Evolutionary conservation across 139 green algal genomes (phyloP), one percentile per base, ranked within the genome.

Genomic region (Haematococcus lacustris): DNA sequence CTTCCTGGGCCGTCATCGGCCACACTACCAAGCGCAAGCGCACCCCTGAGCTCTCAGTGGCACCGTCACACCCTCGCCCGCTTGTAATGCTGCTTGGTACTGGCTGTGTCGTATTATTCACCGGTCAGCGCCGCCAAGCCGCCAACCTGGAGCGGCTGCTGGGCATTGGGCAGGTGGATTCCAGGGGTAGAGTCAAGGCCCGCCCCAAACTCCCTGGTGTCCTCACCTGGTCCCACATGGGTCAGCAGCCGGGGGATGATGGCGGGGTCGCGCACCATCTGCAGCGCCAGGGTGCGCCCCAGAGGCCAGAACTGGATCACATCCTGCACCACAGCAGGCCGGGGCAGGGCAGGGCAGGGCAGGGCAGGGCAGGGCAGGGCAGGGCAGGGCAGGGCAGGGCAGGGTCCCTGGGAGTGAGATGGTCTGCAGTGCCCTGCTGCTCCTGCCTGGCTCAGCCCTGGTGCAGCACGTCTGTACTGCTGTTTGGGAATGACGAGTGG

Each of bases 271-370:
- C 53, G 41, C 25, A 76, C 50, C 72, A 92, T 76, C 74, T 87
- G 83, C 63, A 23, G 21, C 2, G 38, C 30, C 35, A 71, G 69
- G 4, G 75, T 75, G 23, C 59, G 38, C 61, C 76, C 70, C 67
- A 97, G 82, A 2, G 84, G 83, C 0, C 66, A 63, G 66, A 91
- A 91, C 80, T 93, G 85, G 23, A 96, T 85, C 13, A 97, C 90
- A 70, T 97, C 92, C 79, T 96, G 85, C 39, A 76, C 25, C 17
- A 59, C 23, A 5, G 53, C 26, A 66, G 25, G 23, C 3, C 28
- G 38, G 66, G 23, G 40, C 13, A 70, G 2, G 33, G 3, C 0
- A 64, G 34, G 3, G 70, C 34, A 61, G 43, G 51, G 7, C 4
- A 38, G 7, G 41, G 3, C 23, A 0, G 7, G 33, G 7, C 43